These are phyloP conservation scores for Termitomyces sp. DNA, from an alignment of 768 basidiomycete genomes.

Conservation along the genomic window DNA sequence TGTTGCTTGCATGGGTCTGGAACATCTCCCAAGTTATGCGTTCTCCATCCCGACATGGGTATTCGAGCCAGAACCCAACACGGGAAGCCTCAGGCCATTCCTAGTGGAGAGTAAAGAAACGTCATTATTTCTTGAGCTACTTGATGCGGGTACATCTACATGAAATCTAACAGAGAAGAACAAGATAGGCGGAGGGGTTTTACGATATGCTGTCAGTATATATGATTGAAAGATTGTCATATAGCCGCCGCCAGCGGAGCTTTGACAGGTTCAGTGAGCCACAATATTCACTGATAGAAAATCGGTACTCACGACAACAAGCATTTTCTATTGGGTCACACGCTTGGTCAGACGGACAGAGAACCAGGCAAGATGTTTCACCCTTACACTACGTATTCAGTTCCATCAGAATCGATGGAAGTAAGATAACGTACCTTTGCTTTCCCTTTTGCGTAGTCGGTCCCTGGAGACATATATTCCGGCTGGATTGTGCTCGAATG, in stretches of 20 bases:
- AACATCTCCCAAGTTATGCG: too few relatives aligned
- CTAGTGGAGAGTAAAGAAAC: too few relatives aligned
- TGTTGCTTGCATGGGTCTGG: too few relatives aligned
- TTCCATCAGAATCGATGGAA: background rate
- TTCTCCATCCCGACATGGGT: too few relatives aligned
- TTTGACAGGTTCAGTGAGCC: conserved; percentile 20
- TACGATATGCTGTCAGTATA: too few relatives aligned
- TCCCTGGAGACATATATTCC: conserved; percentile 56
- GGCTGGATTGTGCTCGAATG: conserved; percentile 95
- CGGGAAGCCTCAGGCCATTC: too few relatives aligned
- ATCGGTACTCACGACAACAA: conserved; percentile 70
- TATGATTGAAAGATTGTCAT: too few relatives aligned
- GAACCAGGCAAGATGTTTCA: conserved; percentile 62
- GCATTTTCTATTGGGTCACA: conserved; percentile 70
- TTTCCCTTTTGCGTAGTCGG: conserved; percentile 43
- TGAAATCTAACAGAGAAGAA: too few relatives aligned
- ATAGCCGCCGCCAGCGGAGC: conserved; percentile 36
- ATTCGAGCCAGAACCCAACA: too few relatives aligned
- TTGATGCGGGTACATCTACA: too few relatives aligned
- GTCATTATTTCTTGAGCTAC: too few relatives aligned
- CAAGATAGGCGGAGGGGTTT: too few relatives aligned
- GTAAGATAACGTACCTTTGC: conserved; percentile 38
- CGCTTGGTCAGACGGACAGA: conserved; percentile 65
- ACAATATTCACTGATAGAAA: conserved; percentile 4
- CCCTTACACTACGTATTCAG: conserved; percentile 25